phyloP scores from a whole-genome alignment of 2,329 filamentous ascomycete species.

The Aspergillus brunneoviolaceus region DNA sequence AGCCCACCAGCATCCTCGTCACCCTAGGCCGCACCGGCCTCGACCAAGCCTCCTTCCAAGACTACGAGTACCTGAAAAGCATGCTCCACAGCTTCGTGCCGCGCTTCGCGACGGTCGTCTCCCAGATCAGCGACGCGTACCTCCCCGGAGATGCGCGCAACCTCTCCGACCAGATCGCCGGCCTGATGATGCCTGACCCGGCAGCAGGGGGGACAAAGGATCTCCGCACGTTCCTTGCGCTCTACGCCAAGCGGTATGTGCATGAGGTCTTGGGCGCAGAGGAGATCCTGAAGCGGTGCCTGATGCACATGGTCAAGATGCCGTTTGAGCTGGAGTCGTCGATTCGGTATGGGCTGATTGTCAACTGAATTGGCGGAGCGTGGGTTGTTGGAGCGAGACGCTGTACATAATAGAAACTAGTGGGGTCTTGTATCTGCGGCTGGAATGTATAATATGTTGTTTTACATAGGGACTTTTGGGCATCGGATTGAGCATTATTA shows the following conservation, averaged over 20 bases:
- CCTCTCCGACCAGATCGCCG: neutral
- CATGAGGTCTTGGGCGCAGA: neutral
- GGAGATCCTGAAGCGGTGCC: slow-evolving; percentile 7
- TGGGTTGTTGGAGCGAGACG: too few species aligned
- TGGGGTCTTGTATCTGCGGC: too few species aligned
- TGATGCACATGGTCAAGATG: slow-evolving; percentile 15
- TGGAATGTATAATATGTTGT: too few species aligned
- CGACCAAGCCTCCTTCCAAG: neutral
- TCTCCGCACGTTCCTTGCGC: neutral
- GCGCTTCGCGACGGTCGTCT: neutral
- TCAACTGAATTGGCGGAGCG: neutral
- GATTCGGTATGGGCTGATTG: neutral
- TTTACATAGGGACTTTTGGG: too few species aligned
- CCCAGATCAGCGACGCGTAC: neutral
- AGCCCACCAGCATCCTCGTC: neutral
- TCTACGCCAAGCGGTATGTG: slow-evolving; percentile 7
- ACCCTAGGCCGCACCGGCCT: slow-evolving; percentile 7
- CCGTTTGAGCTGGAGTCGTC: slow-evolving; percentile 12
- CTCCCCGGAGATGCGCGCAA: slow-evolving; percentile 4
- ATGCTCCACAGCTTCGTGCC: slow-evolving; percentile 8
- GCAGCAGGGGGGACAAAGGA: neutral
- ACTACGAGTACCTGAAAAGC: slow-evolving; percentile 2
- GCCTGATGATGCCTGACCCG: neutral
- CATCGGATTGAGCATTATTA: too few species aligned
- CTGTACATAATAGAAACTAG: too few species aligned